Evolutionary conservation across 768 basidiomycete species (phyloP), one percentile per base, ranked within the genome.

Genomic region (Sporobolomyces roseus): DNA sequence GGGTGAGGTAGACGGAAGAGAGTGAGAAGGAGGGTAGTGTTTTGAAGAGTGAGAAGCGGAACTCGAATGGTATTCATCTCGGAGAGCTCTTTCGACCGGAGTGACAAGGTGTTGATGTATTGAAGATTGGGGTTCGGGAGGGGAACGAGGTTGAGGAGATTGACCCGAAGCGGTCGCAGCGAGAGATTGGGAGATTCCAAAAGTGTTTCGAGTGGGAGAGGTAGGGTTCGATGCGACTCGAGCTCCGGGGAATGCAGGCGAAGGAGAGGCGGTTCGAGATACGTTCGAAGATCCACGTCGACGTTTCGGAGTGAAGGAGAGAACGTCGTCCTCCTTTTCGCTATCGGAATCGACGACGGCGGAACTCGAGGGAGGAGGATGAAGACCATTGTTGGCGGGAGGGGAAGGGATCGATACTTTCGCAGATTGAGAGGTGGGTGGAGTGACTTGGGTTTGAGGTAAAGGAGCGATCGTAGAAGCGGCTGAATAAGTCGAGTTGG

Each of bases 241-340:
- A 4, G n/a, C 43, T 14, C 46, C 32, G 5, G 35, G 36, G 13
- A 4, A 41, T 0, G 16, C 49, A 14, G 56, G 64, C 2, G 64
- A 21, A 3, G 64, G 64, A 12, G 64, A 59, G 2, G 49, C 56
- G 3, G 64, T 46, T n/a, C 68, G 29, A 25, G 68, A 65, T 19
- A 49, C 58, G 38, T 64, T 69, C 4, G 35, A 45, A 25, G 63
- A 64, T 4, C 52, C 68, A 1, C 63, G 50, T 1, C 68, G 68
- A 29, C 45, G 30, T 30, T 41, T 59, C 21, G 71, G 71, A 25
- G 71, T 73, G 48, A 73, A 73, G 19, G 65, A 63, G 35, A 73
- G 71, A 38, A 73, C 45, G 14, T 70, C 64, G 25, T 69, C 65
- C 3, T 69, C 71, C n/a, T n/a, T n/a, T 3, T 72, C 65, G 46